These are phyloP conservation scores for Tetraselmis striata DNA, from an alignment of 139 green algal species.

Conservation along the genomic window DNA sequence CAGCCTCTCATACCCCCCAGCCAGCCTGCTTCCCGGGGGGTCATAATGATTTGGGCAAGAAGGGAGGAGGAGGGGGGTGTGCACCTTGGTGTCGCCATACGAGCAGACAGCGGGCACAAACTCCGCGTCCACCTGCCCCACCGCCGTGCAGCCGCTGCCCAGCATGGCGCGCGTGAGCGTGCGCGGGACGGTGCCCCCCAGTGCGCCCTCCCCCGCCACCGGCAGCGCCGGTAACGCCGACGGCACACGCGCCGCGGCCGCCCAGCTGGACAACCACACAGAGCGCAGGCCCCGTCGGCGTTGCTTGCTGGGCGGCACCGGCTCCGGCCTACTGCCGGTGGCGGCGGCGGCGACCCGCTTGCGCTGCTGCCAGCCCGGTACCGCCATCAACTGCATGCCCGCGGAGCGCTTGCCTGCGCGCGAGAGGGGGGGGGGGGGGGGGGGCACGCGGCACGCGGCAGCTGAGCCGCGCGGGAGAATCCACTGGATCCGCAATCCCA, in stretches of 20 bases:
- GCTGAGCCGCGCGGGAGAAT: no score
- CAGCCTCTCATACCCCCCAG: no score
- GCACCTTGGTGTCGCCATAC: neutral
- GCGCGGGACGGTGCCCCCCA: neutral
- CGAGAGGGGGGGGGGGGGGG: no score
- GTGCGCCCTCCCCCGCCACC: neutral
- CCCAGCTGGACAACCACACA: neutral
- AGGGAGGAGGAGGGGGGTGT: no score
- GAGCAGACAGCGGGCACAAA: slow-evolving; percentile 5
- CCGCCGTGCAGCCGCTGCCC: neutral
- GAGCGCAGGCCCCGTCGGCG: neutral
- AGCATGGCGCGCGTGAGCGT: neutral
- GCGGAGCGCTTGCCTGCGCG: neutral
- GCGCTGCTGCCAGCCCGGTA: neutral
- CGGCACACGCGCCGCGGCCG: neutral
- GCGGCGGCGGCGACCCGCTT: neutral
- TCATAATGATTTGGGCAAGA: no score
- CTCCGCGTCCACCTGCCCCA: slow-evolving; percentile 6
- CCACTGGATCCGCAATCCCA: no score
- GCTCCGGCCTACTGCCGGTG: neutral
- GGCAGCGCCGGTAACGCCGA: neutral
- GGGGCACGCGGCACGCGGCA: no score
- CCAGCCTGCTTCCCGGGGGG: no score
- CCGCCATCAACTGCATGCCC: neutral
- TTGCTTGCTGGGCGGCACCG: neutral